Evolutionary conservation across 768 basidiomycete genomes (phyloP).

Genomic region (Trametes gibbosa): DNA sequence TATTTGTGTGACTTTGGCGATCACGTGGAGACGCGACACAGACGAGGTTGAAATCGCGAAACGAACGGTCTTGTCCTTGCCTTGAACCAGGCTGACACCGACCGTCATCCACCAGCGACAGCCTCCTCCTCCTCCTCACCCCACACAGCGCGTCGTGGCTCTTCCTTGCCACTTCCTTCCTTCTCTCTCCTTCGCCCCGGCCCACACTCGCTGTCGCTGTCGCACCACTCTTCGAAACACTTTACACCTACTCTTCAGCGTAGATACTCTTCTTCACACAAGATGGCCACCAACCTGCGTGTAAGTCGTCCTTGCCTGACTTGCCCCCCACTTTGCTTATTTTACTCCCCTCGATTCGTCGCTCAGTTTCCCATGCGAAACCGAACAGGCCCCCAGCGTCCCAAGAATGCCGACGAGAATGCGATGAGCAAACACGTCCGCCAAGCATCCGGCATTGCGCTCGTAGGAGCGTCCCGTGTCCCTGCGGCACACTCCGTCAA

Average conservation of each 20-base stretch:
- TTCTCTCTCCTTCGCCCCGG: slow-evolving; percentile 23
- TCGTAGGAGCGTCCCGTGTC: slow-evolving; percentile 47
- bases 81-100: slow-evolving; percentile 36
- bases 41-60: slow-evolving; percentile 27
- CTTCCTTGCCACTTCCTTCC: slow-evolving; percentile 30
- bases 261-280: slow-evolving; percentile 17
- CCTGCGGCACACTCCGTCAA: slow-evolving; percentile 48
- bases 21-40: slow-evolving; percentile 39
- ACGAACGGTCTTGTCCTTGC: slow-evolving; percentile 27
- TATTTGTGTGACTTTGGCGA: slow-evolving; percentile 29
- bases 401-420: slow-evolving; percentile 75
- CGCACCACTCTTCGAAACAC: slow-evolving; percentile 22
- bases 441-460: slow-evolving; percentile 51
- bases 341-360: not conserved
- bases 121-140: slow-evolving; percentile 22
- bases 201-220: slow-evolving; percentile 16
- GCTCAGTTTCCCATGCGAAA: slow-evolving; percentile 62
- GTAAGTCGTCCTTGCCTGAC: slow-evolving; percentile 35
- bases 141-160: slow-evolving; percentile 30
- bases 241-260: slow-evolving; percentile 17
- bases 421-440: slow-evolving; percentile 66
- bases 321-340: not conserved
- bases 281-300: slow-evolving; percentile 64
- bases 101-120: slow-evolving; percentile 22
- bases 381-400: slow-evolving; percentile 60